Base-by-base conservation (phyloP, 2,329 filamentous ascomycete genomes). In the Arthrobotrys conoides region DNA sequence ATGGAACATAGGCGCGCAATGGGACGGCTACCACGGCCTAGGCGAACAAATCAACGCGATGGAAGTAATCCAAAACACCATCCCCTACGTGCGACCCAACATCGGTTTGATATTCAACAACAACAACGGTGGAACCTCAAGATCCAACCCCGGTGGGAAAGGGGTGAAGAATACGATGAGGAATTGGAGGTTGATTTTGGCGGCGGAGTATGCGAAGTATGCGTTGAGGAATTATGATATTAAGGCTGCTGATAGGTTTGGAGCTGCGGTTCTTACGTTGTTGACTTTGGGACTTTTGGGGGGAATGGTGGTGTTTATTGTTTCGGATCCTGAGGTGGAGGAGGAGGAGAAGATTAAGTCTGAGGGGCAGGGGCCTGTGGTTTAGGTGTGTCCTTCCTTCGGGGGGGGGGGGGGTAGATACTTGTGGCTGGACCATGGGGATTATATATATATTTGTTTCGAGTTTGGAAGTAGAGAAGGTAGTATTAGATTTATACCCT, bases 1-100 rank as follows among this genome's bases (percentile, higher is more conserved):
- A 81, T 93, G 91, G 91, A 90, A 90, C 79, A 84, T 86, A 0
- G 87, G 86, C 46, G 27, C 72, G 0, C 36, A 81, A 1, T 92
- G 86, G 81, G 88, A 90, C 79, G 87, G 87, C 55, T 87, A 86
- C 72, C 86, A 85, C 14, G 91, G 91, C 67, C 90, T 93, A 5
- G 88, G 91, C 48, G 87, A 91, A 83, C 89, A 92, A 86, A 91
- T 93, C 88, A 90, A 88, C 81, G 90, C 89, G 0, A 85, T 92
- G 38, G 87, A 88, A 24, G 87, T 90, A 10, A 85, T 93, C 80
- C 89, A 89, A 83, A 90, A 76, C 1, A 84, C 90, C 2, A 84
- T 91, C 49, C 84, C 86, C 9, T 82, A 84, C 14, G 81, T 85
- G 2, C 84, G 87, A 0, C 66, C 57, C n/a, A 12, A 20, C 5